Base-by-base conservation (phyloP, 202 grass and related monocot genomes). In the Zoysia matrella region DNA sequence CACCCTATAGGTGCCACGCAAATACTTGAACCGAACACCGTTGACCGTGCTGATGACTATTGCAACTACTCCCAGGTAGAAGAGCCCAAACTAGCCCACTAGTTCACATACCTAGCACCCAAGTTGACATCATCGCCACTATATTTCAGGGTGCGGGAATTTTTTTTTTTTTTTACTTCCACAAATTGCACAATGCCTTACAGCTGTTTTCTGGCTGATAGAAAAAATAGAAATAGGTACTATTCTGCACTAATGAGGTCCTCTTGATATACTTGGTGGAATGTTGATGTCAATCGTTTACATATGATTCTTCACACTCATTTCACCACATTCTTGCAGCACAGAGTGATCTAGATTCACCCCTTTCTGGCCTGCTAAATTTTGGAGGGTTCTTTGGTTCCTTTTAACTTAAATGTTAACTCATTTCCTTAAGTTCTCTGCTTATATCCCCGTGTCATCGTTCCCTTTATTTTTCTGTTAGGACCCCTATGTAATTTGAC, bases 351-450 rank as follows among this genome's bases (percentile, higher is more conserved):
- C 40, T 54, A 69, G 41, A 62, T 62, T 63, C 12, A n/a, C 2
- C 50, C 60, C 30, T 82, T 8, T 39, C 1, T 15, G 64, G 7
- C 43, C 12, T 40, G 1, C 15, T 65, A 11, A 3, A 3, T 10
- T 57, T 52, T 66, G 54, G 16, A 68, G 62, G 65, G 77, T 71
- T 86, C 52, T 4, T 45, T 16, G 46, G 16, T 16, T 42, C 46
- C 53, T 41, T 10, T 47, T 36, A 36, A 36, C 30, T 36, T 36
- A 62, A 61, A 43, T 2, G 52, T 52, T 51, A 39, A 36, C 62
- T 52, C 6, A 1, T 60, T 69, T 40, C 8, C 12, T 75, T 52
- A 47, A 47, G 55, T 81, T 72, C 76, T 65, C 7, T 70, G 1
- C 65, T 77, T 13, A 54, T 65, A 52, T 82, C 43, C 76, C 65